Evolutionary conservation across 495 filamentous ascomycete species (phyloP), one percentile per base, ranked within the genome.

Genomic region (Xylaria longipes): DNA sequence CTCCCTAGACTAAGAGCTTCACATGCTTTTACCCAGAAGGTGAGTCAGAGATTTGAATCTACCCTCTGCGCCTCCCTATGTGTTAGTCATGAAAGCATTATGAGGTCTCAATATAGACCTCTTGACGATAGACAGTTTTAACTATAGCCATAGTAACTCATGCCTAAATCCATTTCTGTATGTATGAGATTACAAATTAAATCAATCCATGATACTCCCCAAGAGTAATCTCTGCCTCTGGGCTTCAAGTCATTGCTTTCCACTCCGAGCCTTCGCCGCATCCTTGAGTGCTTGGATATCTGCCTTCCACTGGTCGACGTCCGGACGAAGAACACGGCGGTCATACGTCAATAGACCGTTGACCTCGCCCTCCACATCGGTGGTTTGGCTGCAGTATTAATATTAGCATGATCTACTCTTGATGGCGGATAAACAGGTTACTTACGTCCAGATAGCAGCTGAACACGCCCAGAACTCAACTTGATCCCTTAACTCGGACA

Each of bases 351-450:
- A 78, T 67, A 93, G 76, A 5, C 91, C 91, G 73, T 93, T 93
- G 57, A 92, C 87, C 78, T 93, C 91, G n/a, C 89, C 90, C 77
- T 93, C 91, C 12, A 93, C 90, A 74, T 93, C 90, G 0, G 89
- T 91, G 1, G 90, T 92, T 77, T 92, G 90, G 20, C 90, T 92
- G 81, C 86, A 90, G 17, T 88, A 52, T 22, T 11, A 22, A 62
- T 0, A 31, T 37, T 15, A 35, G 25, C 41, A 71, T 72, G 71
- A 73, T 69, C 35, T 63, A 50, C 50, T 11, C 27, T 46, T 7
- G 8, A 56, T 37, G 15, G 46, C 17, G 57, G 56, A 29, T 45
- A 20, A 61, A 31, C 5, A 20, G 33, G 57, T 27, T n/a, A 73
- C 74, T 76, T n/a, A 78, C 76, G 76, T 78, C 76, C 76, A 78